Conservation (phyloP, 805 yeast genomes). For the Torulaspora delbrueckii region DNA sequence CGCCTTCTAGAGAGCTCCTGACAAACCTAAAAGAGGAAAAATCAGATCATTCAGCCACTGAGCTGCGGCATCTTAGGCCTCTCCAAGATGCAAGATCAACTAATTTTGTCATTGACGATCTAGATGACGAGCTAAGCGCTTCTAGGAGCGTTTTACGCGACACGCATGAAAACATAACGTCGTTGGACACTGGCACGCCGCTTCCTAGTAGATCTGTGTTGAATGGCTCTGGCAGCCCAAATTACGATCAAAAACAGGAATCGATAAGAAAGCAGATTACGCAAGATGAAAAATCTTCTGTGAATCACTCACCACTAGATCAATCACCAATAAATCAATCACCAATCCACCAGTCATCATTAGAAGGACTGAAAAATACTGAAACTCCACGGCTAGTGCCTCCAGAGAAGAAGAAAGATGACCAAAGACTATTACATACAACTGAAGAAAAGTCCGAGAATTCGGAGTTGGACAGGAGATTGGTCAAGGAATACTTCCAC, state of each 20-base stretch:
- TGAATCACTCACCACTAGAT: background rate
- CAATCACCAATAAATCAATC: background rate
- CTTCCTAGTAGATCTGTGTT: background rate
- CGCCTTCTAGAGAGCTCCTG: conserved; percentile 18
- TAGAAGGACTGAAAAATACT: background rate
- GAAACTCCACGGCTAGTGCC: background rate
- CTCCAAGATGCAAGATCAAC: conserved; percentile 9
- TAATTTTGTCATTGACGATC: conserved; percentile 5
- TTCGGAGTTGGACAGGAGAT: conserved; percentile 12
- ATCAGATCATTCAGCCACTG: background rate
- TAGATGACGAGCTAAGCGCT: background rate
- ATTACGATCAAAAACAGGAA: background rate
- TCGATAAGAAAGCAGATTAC: background rate
- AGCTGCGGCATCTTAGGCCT: conserved; percentile 12
- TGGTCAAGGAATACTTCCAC: conserved; percentile 25
- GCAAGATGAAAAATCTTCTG: background rate
- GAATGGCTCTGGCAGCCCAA: background rate
- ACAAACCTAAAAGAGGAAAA: background rate
- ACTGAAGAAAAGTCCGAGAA: background rate
- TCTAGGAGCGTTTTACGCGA: background rate
- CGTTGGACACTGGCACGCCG: conserved; percentile 14
- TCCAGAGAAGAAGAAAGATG: background rate
- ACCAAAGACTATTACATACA: no score
- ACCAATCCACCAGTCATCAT: background rate
- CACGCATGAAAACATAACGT: background rate